Evolutionary conservation across 73 alveolate species (phyloP).

Genomic region (Tetrahymena elliotti): DNA sequence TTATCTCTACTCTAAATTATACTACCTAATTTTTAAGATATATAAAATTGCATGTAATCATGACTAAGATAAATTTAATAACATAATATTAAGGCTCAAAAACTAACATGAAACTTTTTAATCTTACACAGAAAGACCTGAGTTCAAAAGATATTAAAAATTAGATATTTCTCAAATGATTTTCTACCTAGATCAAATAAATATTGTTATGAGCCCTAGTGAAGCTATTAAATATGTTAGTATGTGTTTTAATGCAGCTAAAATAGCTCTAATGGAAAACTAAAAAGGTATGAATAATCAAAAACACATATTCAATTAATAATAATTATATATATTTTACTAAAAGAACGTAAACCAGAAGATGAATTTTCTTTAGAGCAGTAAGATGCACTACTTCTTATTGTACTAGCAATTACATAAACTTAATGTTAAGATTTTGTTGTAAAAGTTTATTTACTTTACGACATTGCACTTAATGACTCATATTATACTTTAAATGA

Average conservation of each 20-base stretch:
- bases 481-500: neutral
- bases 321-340: neutral
- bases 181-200: neutral
- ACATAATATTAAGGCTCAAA: neutral
- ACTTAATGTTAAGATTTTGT: neutral
- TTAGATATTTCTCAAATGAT: neutral
- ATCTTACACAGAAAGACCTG: neutral
- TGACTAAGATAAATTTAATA: neutral
- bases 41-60: neutral
- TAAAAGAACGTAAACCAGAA: neutral
- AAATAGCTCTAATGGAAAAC: neutral
- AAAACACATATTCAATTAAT: neutral
- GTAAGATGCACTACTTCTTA: neutral
- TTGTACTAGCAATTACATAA: neutral
- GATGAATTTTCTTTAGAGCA: neutral
- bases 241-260: neutral
- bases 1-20: neutral
- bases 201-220: neutral
- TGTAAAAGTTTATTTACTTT: neutral
- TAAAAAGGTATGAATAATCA: neutral
- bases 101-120: neutral
- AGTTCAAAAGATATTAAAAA: neutral
- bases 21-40: neutral
- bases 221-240: neutral
- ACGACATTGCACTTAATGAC: neutral